A percentile compares a stretch with the other conserved stretches of the same genome.
phyloP scores from a whole-genome alignment of 2,329 filamentous ascomycete species.

The Capronia coronata region DNA sequence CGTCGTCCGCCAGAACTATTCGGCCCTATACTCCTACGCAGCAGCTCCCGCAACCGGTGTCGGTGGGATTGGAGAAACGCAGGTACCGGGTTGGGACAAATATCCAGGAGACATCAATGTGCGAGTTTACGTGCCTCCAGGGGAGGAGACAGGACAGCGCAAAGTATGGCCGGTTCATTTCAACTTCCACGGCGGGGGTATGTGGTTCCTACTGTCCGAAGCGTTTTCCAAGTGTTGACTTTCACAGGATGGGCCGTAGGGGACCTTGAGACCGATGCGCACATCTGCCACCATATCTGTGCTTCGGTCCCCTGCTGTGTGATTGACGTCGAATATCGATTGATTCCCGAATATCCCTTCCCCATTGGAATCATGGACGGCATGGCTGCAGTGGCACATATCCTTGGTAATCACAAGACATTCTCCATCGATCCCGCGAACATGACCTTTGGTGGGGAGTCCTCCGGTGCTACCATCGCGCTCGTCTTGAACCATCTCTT shows the following conservation, averaged over 20 bases:
- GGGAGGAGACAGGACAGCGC: conserved; percentile 25
- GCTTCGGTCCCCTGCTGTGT: conserved; percentile 27
- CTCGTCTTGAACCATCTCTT: conserved; percentile 26
- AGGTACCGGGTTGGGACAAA: conserved; percentile 27
- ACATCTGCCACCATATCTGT: conserved; percentile 28
- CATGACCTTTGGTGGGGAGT: conserved; percentile 27
- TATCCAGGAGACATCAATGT: conserved; percentile 28
- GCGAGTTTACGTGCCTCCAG: conserved; percentile 27
- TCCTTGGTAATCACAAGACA: conserved; percentile 27
- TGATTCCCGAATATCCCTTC: conserved; percentile 28
- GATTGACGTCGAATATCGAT: conserved; percentile 27
- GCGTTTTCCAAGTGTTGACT: conserved; percentile 1
- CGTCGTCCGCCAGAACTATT: conserved; percentile 27
- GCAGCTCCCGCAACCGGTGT: conserved; percentile 25
- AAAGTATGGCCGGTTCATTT: conserved; percentile 29
- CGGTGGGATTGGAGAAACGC: conserved; percentile 28
- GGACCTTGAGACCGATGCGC: conserved; percentile 27
- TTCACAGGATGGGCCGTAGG: conserved; percentile 25
- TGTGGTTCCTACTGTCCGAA: not conserved
- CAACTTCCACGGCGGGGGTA: conserved; percentile 29
- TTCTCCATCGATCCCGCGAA: conserved; percentile 26
- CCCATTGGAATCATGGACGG: conserved; percentile 27
- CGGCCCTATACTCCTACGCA: conserved; percentile 26
- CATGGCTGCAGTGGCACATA: conserved; percentile 22
- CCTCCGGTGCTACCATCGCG: conserved; percentile 27